phyloP scores from a whole-genome alignment of 2,329 filamentous ascomycete species.

The Leptographium wingfieldii region DNA sequence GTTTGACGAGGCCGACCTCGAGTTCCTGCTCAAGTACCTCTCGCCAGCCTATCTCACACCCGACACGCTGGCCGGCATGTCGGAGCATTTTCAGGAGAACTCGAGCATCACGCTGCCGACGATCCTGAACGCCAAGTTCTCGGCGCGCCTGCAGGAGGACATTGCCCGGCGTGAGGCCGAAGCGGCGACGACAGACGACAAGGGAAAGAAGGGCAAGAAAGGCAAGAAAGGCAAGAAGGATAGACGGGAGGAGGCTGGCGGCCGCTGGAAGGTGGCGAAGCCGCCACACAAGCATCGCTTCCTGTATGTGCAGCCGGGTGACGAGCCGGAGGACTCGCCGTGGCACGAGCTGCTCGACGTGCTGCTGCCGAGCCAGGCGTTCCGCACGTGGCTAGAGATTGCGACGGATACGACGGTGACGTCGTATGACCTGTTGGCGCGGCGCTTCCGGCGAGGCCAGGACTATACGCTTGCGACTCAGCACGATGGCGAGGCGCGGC shows the following conservation, averaged over 20 bases:
- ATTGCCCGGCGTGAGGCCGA: slow-evolving; percentile 52
- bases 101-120: slow-evolving; percentile 72
- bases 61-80: slow-evolving; percentile 74
- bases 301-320: slow-evolving; percentile 57
- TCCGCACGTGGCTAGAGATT: slow-evolving; percentile 79
- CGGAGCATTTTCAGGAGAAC: slow-evolving; percentile 66
- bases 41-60: slow-evolving; percentile 83
- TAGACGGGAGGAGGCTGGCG: slow-evolving; percentile 5
- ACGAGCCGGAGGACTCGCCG: slow-evolving; percentile 34
- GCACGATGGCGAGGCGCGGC: slow-evolving; percentile 61
- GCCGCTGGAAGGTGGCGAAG: slow-evolving; percentile 58
- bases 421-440: slow-evolving; percentile 65
- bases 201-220: background rate
- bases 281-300: slow-evolving; percentile 95
- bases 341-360: slow-evolving; percentile 69
- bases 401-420: slow-evolving; percentile 65
- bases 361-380: slow-evolving; percentile 72
- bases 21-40: slow-evolving; percentile 84
- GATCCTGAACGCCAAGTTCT: slow-evolving; percentile 69
- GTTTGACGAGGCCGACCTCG: slow-evolving; percentile 67
- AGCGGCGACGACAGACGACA: slow-evolving; percentile 39
- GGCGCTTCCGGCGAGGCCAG: slow-evolving; percentile 72
- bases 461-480: slow-evolving; percentile 92
- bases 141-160: slow-evolving; percentile 55
- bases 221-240: slow-evolving; percentile 15